Percentiles rank a stretch among this genome's conserved stretches.
These are phyloP conservation scores for Arctium minus DNA, from an alignment of 129 eudicot genomes.

Conservation along the genomic window DNA sequence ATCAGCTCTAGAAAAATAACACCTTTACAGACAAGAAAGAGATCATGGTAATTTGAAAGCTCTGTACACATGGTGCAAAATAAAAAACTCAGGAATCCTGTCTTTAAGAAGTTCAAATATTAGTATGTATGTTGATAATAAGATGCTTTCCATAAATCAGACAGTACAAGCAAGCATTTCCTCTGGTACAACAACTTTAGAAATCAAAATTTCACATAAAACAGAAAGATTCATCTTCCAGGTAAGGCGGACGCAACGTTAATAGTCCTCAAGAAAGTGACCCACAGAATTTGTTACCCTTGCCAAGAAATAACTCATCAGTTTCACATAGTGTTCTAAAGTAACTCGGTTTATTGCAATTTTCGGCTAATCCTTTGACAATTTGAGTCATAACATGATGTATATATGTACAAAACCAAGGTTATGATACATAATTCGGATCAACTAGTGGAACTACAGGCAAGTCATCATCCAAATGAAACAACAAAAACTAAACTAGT, in stretches of 20 bases:
- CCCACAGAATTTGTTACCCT: neutral
- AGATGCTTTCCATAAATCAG: neutral
- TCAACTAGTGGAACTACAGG: neutral
- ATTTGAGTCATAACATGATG: slow-evolving; percentile 4
- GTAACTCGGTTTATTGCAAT: neutral
- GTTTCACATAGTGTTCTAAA: neutral
- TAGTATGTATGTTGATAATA: neutral
- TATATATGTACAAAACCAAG: neutral
- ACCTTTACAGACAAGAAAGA: neutral
- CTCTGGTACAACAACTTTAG: neutral
- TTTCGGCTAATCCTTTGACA: neutral
- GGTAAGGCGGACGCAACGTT: neutral
- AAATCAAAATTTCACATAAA: neutral
- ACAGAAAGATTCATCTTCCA: neutral
- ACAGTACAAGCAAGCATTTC: neutral
- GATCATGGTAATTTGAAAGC: neutral
- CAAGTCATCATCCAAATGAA: neutral
- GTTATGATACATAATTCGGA: neutral
- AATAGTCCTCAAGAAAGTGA: neutral
- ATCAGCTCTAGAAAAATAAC: neutral
- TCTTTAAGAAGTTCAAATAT: neutral
- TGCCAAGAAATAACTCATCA: neutral
- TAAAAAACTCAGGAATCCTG: neutral
- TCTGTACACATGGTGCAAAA: neutral
- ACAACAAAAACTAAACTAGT: neutral